These are phyloP conservation scores for Calonectria hongkongensis DNA, from an alignment of 2,329 filamentous ascomycete species.

Conservation along the genomic window DNA sequence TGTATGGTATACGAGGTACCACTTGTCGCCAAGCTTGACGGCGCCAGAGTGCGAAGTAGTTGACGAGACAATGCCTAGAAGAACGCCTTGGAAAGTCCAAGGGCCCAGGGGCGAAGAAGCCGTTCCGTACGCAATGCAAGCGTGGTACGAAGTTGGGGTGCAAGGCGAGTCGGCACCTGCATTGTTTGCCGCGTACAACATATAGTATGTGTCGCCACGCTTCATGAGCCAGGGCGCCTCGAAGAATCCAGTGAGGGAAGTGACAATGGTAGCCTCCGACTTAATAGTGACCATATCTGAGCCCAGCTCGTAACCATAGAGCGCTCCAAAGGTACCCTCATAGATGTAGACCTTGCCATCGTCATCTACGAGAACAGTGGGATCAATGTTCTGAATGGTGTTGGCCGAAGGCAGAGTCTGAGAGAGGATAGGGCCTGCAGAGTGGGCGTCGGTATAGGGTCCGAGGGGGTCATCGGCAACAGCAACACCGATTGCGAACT, in stretches of 20 bases:
- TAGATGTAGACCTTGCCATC: slow-evolving; percentile 61
- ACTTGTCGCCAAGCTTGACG: slow-evolving; percentile 54
- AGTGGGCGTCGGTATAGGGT: slow-evolving; percentile 60
- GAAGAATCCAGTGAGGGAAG: slow-evolving; percentile 59
- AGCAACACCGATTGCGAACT: slow-evolving; percentile 63
- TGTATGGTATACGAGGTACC: slow-evolving; percentile 61
- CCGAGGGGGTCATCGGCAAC: slow-evolving; percentile 59
- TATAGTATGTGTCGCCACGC: slow-evolving; percentile 60
- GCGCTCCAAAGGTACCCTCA: slow-evolving; percentile 61
- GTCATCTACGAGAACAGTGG: slow-evolving; percentile 61
- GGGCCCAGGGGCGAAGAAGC: slow-evolving; percentile 59
- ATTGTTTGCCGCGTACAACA: slow-evolving; percentile 63
- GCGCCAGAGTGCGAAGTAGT: slow-evolving; percentile 62
- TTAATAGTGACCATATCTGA: slow-evolving; percentile 61
- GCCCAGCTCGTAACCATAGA: slow-evolving; percentile 58
- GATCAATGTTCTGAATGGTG: slow-evolving; percentile 63
- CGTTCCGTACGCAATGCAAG: slow-evolving; percentile 62
- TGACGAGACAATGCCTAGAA: slow-evolving; percentile 60
- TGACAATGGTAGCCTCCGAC: slow-evolving; percentile 48
- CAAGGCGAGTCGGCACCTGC: slow-evolving; percentile 60
- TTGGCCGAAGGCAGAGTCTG: slow-evolving; percentile 58
- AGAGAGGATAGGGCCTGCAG: slow-evolving; percentile 60
- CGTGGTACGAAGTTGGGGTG: slow-evolving; percentile 62
- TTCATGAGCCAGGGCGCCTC: slow-evolving; percentile 64
- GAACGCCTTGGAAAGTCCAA: slow-evolving; percentile 59